phyloP scores from a whole-genome alignment of 768 basidiomycete species.

The Serendipita indica region DNA sequence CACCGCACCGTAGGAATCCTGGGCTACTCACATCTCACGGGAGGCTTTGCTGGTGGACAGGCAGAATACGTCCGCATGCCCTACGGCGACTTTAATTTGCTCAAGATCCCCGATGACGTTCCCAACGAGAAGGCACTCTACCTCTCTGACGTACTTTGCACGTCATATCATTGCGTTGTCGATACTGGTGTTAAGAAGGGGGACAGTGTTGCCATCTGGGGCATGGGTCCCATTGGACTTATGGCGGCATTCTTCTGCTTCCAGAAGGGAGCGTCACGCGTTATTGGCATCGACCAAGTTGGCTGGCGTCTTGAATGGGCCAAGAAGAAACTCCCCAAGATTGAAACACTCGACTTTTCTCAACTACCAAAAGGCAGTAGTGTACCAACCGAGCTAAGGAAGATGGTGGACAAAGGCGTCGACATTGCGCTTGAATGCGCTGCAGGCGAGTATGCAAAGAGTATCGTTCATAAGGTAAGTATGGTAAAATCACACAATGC shows the following conservation, averaged over 20 bases:
- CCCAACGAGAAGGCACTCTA: constrained; percentile 36
- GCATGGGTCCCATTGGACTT: constrained; percentile 53
- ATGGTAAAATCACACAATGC: too few species aligned
- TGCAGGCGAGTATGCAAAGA: constrained; percentile 53
- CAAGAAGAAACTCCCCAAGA: constrained; percentile 26
- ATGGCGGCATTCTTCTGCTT: constrained; percentile 45
- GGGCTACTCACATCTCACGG: constrained; percentile 56
- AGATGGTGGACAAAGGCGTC: constrained; percentile 29
- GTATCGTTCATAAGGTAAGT: constrained; percentile 46
- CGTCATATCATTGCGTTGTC: constrained; percentile 57
- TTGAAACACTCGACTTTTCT: constrained; percentile 47
- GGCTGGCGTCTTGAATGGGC: constrained; percentile 36
- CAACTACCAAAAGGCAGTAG: constrained; percentile 16
- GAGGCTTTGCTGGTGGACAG: constrained; percentile 62
- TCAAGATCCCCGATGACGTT: constrained; percentile 51
- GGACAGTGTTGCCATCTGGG: constrained; percentile 59
- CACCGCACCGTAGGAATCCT: constrained; percentile 57
- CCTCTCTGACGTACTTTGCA: constrained; percentile 42
- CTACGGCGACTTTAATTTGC: constrained; percentile 53
- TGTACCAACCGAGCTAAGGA: constrained; percentile 9
- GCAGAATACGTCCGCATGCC: constrained; percentile 64
- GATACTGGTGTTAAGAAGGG: constrained; percentile 62
- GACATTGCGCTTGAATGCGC: constrained; percentile 44
- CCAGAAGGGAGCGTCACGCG: constrained; percentile 50
- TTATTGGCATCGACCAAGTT: constrained; percentile 58